Evolutionary conservation across 768 basidiomycete species (phyloP).

Genomic region (Leccinellum albellum): DNA sequence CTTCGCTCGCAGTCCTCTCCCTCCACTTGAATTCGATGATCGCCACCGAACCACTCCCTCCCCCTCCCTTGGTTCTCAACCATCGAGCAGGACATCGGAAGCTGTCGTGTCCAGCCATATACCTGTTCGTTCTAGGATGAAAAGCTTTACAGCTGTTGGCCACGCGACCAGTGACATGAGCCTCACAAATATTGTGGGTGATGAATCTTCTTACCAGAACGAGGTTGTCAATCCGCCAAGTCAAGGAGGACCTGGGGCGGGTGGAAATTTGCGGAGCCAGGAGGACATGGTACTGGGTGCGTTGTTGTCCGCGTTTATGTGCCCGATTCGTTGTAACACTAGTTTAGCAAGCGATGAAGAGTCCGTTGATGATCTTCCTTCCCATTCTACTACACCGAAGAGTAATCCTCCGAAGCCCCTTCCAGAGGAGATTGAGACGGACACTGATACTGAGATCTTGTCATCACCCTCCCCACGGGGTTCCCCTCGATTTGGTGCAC

Average conservation of each 20-base stretch:
- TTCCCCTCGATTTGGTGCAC: constrained; percentile 14
- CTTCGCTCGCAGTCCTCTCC: constrained; percentile 36
- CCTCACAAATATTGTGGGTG: constrained; percentile 21
- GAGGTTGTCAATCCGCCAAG: constrained; percentile 28
- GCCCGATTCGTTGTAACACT: not conserved
- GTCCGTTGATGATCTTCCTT: constrained; percentile 17
- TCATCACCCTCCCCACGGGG: constrained; percentile 18
- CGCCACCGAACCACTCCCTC: constrained; percentile 20
- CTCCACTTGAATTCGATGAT: constrained; percentile 38
- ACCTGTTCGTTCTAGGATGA: constrained; percentile 41
- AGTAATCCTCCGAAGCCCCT: constrained; percentile 14
- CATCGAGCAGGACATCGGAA: constrained; percentile 26
- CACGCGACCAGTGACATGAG: constrained; percentile 20
- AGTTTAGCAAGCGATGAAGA: constrained; percentile 39
- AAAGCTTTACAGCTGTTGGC: constrained; percentile 20
- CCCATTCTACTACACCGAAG: constrained; percentile 27
- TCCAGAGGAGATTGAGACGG: constrained; percentile 18
- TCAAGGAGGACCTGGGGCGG: constrained; percentile 20
- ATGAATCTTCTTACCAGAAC: constrained; percentile 23
- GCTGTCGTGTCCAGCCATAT: constrained; percentile 37
- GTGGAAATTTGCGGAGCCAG: constrained; percentile 8
- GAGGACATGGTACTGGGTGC: constrained; percentile 21
- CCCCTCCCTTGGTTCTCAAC: constrained; percentile 22
- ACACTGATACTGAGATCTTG: constrained; percentile 28
- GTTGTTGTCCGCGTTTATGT: not conserved